These are phyloP conservation scores for Coemansia sp. DNA, from an alignment of 192 early-diverging fungal genomes.

Conservation along the genomic window DNA sequence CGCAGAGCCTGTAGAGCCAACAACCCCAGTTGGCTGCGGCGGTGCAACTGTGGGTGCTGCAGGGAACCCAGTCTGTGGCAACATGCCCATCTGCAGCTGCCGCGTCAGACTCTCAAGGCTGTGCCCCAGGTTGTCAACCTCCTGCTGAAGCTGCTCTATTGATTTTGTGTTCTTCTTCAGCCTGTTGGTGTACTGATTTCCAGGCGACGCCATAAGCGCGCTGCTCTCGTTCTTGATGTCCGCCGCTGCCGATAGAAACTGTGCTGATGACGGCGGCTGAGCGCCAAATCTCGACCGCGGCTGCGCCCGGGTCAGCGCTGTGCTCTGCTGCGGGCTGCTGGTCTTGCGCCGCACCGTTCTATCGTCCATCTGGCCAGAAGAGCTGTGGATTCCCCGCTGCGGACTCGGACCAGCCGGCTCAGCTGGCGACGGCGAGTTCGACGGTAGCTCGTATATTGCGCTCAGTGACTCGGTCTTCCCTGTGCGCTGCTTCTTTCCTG, in stretches of 20 bases:
- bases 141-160: conserved; percentile 32
- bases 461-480: background rate
- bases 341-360: conserved; percentile 24
- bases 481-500: conserved; percentile 28
- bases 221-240: background rate
- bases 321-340: conserved; percentile 15
- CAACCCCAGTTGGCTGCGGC: background rate
- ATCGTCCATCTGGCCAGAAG: background rate
- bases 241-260: too few species aligned
- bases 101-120: conserved; percentile 16
- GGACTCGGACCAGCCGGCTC: background rate
- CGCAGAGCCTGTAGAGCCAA: background rate
- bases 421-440: conserved; percentile 14
- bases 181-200: background rate
- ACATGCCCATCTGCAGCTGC: conserved; percentile 12
- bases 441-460: conserved; percentile 22
- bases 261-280: conserved; percentile 11
- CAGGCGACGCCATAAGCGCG: conserved; percentile 6
- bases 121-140: background rate
- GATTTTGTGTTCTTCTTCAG: conserved; percentile 26
- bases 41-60: background rate
- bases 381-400: background rate
- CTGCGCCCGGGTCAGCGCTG: conserved; percentile 28
- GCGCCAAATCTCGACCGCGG: conserved; percentile 7
- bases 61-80: background rate